Evolutionary conservation across 2,329 filamentous ascomycete genomes (phyloP).

Genomic region (Colletotrichum melonis): DNA sequence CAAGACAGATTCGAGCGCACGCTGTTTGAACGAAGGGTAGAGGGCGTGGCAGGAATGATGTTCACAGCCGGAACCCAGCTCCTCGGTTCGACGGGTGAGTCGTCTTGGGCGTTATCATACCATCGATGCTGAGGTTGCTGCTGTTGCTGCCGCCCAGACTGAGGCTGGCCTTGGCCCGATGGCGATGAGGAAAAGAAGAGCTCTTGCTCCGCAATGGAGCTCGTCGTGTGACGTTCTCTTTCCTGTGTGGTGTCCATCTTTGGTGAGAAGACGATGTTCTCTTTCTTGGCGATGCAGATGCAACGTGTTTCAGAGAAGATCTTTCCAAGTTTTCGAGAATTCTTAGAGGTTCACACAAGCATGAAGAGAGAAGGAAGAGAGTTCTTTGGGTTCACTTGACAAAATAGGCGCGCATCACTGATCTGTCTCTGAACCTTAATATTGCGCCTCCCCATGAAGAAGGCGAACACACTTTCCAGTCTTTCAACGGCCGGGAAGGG

Average conservation of each 20-base stretch:
- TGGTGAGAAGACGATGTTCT: background rate
- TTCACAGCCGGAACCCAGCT: constrained; percentile 32
- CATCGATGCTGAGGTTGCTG: constrained; percentile 24
- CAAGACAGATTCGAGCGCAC: constrained; percentile 29
- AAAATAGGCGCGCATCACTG: background rate
- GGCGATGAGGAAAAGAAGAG: constrained; percentile 18
- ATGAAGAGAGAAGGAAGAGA: background rate
- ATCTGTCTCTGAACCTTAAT: constrained; percentile 23
- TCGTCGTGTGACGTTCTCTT: constrained; percentile 23
- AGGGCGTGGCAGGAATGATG: constrained; percentile 32
- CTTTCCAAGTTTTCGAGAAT: background rate
- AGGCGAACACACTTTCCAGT: constrained; percentile 3
- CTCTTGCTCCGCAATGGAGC: constrained; percentile 31
- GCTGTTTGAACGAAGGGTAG: constrained; percentile 30
- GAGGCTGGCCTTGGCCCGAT: constrained; percentile 16
- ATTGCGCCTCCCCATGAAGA: constrained; percentile 19
- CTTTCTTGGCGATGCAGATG: background rate
- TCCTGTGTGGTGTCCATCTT: constrained; percentile 29
- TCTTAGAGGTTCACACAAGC: background rate
- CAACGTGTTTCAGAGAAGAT: background rate
- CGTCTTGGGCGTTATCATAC: constrained; percentile 26
- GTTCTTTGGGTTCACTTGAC: background rate
- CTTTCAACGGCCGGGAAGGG: background rate
- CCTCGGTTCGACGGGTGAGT: constrained; percentile 23
- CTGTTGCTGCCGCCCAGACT: constrained; percentile 17